Evolutionary conservation across 2,329 filamentous ascomycete species (phyloP).

Genomic region (Didymella arachidicola): DNA sequence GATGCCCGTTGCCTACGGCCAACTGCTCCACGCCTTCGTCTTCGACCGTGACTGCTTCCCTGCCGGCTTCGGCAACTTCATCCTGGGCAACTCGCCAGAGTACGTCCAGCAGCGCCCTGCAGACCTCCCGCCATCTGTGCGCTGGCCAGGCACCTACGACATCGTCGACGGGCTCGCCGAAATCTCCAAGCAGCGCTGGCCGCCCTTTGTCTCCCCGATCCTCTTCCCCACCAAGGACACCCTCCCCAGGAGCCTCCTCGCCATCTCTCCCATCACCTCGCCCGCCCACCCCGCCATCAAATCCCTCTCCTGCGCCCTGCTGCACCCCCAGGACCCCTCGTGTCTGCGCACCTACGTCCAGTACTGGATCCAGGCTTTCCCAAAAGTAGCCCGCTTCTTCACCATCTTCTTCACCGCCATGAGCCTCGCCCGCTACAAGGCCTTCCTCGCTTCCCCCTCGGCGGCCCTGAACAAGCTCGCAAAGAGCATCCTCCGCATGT

Average conservation of each 20-base stretch:
- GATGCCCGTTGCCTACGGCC: slow-evolving; percentile 59
- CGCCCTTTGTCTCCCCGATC: slow-evolving; percentile 85
- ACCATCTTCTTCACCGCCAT: slow-evolving; percentile 76
- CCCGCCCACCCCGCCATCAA: slow-evolving; percentile 87
- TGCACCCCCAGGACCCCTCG: slow-evolving; percentile 87
- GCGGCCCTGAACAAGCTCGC: slow-evolving; percentile 71
- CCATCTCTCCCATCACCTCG: slow-evolving; percentile 79
- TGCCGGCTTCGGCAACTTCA: slow-evolving; percentile 69
- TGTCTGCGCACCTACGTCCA: slow-evolving; percentile 87
- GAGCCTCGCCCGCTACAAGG: slow-evolving; percentile 72
- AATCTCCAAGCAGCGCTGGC: slow-evolving; percentile 85
- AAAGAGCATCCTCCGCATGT: slow-evolving; percentile 74
- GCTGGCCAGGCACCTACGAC: slow-evolving; percentile 78
- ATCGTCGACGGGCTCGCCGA: slow-evolving; percentile 82
- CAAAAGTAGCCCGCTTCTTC: slow-evolving; percentile 78
- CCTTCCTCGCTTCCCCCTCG: slow-evolving; percentile 73
- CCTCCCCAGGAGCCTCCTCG: slow-evolving; percentile 70
- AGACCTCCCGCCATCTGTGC: slow-evolving; percentile 69
- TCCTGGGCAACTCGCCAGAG: slow-evolving; percentile 72
- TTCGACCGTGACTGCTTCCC: slow-evolving; percentile 62
- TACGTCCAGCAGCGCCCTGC: slow-evolving; percentile 79
- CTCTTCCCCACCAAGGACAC: slow-evolving; percentile 75
- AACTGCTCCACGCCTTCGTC: slow-evolving; percentile 60
- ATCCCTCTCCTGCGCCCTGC: slow-evolving; percentile 84
- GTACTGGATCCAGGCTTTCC: slow-evolving; percentile 86